Evolutionary conservation across 2,329 filamentous ascomycete genomes (phyloP), one percentile per base, ranked within the genome.

Genomic region (Mollisia scopiformis): DNA sequence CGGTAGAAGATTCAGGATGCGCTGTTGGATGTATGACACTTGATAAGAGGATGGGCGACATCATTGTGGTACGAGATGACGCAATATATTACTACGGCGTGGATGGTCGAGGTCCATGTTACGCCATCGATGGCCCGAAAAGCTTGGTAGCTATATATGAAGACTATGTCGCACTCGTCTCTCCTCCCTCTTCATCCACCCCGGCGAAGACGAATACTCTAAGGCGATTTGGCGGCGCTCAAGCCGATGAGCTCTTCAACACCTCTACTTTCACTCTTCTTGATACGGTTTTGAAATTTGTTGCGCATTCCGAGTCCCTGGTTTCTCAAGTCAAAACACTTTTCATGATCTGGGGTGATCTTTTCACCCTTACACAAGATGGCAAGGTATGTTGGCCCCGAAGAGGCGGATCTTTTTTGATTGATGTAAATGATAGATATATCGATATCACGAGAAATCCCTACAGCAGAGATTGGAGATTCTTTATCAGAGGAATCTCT

Each of bases 1-100:
- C 92, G 0, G 82, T 98, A 19, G 95, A 98, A 73, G 93, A 98
- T 72, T 83, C 86, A 19, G 95, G 95, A 1, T 98, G 94, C 72
- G 93, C 86, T 11, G 87, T 96, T n/a, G 93, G 93, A 1, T 99
- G 96, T 75, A 97, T 99, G 92, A 91, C 92, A 0, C 82, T 94
- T 13, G 92, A 97, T 74, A 86, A 84, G 62, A 83, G 85, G 63
- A 90, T 88, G 0, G 92, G 90, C 5, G 92, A 97, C 66, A 88
- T 99, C 21, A 85, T 99, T 2, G 89, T 99, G n/a, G 95, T 90
- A 1, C 83, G 95, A 62, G 92, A 97, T 68, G 96, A 99, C 82
- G 95, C 94, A 7, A 90, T 99, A 57, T 98, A 98, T 77, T 93
- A 92, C 61, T 99, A 98, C 76, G 91, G 89, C 0, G 78, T 90